Evolutionary conservation across 176 grass and related monocot genomes (phyloP).

Genomic region (Poa annua): DNA sequence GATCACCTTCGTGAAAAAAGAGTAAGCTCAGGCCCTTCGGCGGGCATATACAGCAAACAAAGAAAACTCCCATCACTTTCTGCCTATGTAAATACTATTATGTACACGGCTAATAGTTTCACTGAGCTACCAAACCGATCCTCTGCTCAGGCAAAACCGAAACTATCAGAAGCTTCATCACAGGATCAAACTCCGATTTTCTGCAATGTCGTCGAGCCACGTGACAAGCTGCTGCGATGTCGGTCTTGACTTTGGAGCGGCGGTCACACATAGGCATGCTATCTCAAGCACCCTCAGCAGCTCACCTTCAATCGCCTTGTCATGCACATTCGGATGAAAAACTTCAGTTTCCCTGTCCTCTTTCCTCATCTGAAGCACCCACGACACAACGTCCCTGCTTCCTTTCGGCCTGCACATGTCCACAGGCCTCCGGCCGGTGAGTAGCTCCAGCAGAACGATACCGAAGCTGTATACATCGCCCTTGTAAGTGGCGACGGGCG

Average conservation of each 20-base stretch:
- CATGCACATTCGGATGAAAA: conserved; percentile 67
- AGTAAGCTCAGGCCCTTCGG: conserved; percentile 9
- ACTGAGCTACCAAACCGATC: conserved; percentile 27
- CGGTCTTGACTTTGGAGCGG: conserved; percentile 74
- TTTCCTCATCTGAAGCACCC: conserved; percentile 86
- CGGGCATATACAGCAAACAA: conserved; percentile 7
- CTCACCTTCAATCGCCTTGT: conserved; percentile 50
- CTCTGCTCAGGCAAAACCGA: conserved; percentile 31
- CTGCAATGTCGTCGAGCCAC: conserved; percentile 75
- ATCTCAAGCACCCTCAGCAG: conserved; percentile 72
- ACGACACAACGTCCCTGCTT: conserved; percentile 85
- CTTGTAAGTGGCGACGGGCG: conserved; percentile 80
- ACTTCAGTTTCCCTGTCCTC: conserved; percentile 74
- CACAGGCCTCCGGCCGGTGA: conserved; percentile 76
- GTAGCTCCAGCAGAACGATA: conserved; percentile 80
- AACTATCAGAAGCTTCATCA: background rate
- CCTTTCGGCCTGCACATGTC: conserved; percentile 94
- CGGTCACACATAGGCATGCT: conserved; percentile 76
- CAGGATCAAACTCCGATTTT: conserved; percentile 14
- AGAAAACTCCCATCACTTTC: conserved; percentile 32
- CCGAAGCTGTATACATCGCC: conserved; percentile 93
- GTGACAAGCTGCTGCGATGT: conserved; percentile 66
- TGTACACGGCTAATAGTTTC: conserved; percentile 56
- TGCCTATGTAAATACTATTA: conserved; percentile 56
- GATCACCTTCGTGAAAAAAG: conserved; percentile 49